These are phyloP conservation scores for Hymenotorrendiella dingleyae DNA, from an alignment of 2,329 filamentous ascomycete species.

Conservation along the genomic window DNA sequence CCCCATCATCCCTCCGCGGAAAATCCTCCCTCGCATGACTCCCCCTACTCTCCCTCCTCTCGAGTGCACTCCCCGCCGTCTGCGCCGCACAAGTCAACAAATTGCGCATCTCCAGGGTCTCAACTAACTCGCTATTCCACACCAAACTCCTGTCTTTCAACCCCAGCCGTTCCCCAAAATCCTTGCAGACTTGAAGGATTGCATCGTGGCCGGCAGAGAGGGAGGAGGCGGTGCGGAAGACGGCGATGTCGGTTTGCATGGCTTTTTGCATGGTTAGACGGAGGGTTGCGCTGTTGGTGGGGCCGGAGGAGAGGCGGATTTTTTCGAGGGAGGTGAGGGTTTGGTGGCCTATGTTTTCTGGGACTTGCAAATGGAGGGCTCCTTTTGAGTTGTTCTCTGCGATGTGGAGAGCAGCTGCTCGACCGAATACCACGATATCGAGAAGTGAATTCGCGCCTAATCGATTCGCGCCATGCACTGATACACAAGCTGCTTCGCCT, in stretches of 20 bases:
- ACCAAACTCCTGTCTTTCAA: conserved; percentile 39
- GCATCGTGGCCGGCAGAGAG: conserved; percentile 30
- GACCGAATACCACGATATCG: conserved; percentile 44
- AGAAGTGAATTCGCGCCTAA: conserved; percentile 43
- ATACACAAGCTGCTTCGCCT: conserved; percentile 43
- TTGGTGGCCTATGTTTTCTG: conserved; percentile 31
- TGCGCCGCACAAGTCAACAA: conserved; percentile 41
- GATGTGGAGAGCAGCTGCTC: conserved; percentile 72
- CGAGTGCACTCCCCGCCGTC: conserved; percentile 38
- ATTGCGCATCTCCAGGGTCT: conserved; percentile 42
- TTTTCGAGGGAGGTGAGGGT: conserved; percentile 32
- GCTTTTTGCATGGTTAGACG: conserved; percentile 39
- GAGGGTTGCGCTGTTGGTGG: conserved; percentile 33
- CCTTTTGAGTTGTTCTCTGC: conserved; percentile 54
- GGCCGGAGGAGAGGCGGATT: conserved; percentile 34
- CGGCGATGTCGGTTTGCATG: conserved; percentile 41
- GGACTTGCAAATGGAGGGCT: conserved; percentile 30
- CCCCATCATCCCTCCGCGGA: conserved; percentile 35
- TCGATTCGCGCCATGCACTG: conserved; percentile 43
- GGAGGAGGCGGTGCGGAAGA: conserved; percentile 38
- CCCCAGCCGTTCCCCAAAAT: conserved; percentile 31
- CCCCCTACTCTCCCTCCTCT: conserved; percentile 39
- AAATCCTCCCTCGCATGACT: conserved; percentile 43
- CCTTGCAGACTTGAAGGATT: conserved; percentile 32
- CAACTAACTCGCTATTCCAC: conserved; percentile 44